Conservation (phyloP, 306 rosid species). For the Clitoria ternatea region DNA sequence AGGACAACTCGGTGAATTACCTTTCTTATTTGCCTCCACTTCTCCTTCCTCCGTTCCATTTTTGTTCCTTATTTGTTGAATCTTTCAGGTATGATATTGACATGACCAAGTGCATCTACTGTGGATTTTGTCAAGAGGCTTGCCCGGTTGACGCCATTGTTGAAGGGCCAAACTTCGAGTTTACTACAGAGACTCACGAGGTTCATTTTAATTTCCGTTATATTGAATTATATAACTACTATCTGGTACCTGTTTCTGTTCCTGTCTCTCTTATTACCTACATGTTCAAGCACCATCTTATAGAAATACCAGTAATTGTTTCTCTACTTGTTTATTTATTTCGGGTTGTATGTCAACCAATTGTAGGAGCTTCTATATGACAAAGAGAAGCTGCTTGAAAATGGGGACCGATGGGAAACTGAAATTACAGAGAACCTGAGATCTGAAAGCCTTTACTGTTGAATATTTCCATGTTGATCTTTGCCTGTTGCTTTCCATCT, state of each 20-base stretch:
- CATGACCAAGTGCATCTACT: slow-evolving; percentile 99
- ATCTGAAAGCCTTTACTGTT: slow-evolving; percentile 97
- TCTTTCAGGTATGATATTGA: slow-evolving; percentile 93
- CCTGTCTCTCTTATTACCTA: not conserved
- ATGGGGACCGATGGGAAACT: slow-evolving; percentile 98
- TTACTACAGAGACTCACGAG: slow-evolving; percentile 97
- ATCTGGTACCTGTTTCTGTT: not conserved
- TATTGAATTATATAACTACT: not conserved
- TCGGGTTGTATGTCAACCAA: not conserved
- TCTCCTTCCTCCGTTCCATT: not conserved
- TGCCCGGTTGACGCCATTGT: slow-evolving; percentile 99
- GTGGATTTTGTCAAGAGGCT: slow-evolving; percentile 99
- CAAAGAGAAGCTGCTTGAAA: slow-evolving; percentile 97
- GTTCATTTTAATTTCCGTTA: slow-evolving; percentile 33
- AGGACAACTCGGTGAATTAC: slow-evolving; percentile 86
- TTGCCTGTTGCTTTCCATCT: slow-evolving; percentile 11
- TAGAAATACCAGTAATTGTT: not conserved
- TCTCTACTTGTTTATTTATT: not conserved
- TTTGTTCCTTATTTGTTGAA: slow-evolving; percentile 17
- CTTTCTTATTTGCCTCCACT: not conserved
- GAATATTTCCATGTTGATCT: slow-evolving; percentile 27
- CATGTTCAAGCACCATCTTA: not conserved
- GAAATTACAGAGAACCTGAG: slow-evolving; percentile 97
- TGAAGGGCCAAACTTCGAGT: slow-evolving; percentile 98
- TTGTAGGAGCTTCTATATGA: slow-evolving; percentile 95